Percentiles rank a stretch among this genome's conserved stretches.
Evolutionary conservation across 2,329 filamentous ascomycete genomes (phyloP).

Genomic region (Nothopassalora personata): DNA sequence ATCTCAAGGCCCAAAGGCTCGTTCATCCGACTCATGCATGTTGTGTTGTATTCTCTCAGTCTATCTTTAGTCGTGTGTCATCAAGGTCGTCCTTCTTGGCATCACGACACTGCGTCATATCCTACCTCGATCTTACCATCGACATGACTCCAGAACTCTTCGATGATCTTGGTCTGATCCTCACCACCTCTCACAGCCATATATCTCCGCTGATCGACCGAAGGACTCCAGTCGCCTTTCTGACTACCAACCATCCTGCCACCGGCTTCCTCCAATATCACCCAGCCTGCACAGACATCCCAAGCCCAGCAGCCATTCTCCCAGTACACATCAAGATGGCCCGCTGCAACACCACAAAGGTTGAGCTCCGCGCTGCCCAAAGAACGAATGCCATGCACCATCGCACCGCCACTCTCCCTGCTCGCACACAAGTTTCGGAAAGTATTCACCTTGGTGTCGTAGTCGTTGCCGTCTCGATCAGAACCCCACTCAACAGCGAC

Average conservation of each 20-base stretch:
- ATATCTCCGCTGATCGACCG: conserved; percentile 55
- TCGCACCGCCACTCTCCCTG: conserved; percentile 60
- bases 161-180: conserved; percentile 42
- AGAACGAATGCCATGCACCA: conserved; percentile 70
- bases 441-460: conserved; percentile 61
- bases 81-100: not conserved
- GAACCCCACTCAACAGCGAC: conserved; percentile 71
- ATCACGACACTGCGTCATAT: conserved; percentile 20
- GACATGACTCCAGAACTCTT: conserved; percentile 47
- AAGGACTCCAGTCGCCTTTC: conserved; percentile 61
- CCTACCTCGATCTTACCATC: conserved; percentile 43
- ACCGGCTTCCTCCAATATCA: conserved; percentile 68
- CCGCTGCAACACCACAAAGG: conserved; percentile 65
- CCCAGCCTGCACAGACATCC: conserved; percentile 80
- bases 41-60: not conserved
- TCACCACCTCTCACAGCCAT: conserved; percentile 43
- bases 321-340: conserved; percentile 71
- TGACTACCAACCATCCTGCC: conserved; percentile 69
- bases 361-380: conserved; percentile 72
- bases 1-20: no score
- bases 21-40: no score
- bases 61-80: not conserved
- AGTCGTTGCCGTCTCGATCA: conserved; percentile 62
- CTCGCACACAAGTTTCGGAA: conserved; percentile 52
- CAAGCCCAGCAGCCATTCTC: conserved; percentile 80